Evolutionary conservation across 345 rosid species (phyloP).

Genomic region (Leavenworthia alabamica): DNA sequence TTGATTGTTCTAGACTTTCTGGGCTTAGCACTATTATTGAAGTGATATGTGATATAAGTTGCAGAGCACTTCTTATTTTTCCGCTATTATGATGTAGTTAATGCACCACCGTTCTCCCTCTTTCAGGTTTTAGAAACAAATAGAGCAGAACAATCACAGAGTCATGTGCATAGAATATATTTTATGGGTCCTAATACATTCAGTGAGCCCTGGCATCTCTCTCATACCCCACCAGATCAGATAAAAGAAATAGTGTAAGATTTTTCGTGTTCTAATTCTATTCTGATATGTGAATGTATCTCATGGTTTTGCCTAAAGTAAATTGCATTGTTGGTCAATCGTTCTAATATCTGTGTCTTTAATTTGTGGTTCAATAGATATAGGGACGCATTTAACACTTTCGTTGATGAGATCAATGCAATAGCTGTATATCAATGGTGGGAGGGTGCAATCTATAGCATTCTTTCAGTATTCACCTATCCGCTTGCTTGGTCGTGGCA

Average conservation of each 20-base stretch:
- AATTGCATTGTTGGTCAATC: neutral
- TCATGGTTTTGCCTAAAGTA: slow-evolving; percentile 3
- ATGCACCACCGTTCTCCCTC: slow-evolving; percentile 11
- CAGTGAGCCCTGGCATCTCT: slow-evolving; percentile 93
- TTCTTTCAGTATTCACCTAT: slow-evolving; percentile 64
- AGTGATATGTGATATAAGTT: neutral
- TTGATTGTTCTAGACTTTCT: neutral
- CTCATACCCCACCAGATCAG: slow-evolving; percentile 84
- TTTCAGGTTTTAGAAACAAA: slow-evolving; percentile 90
- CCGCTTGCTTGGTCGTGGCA: slow-evolving; percentile 99
- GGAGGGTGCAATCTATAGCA: slow-evolving; percentile 88
- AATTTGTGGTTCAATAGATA: slow-evolving; percentile 44
- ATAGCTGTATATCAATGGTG: slow-evolving; percentile 96
- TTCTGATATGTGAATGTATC: slow-evolving; percentile 14
- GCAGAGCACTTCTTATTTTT: neutral
- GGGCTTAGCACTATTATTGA: neutral
- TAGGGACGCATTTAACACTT: slow-evolving; percentile 79
- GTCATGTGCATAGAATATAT: slow-evolving; percentile 93
- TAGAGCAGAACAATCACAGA: slow-evolving; percentile 88
- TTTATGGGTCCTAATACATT: slow-evolving; percentile 94
- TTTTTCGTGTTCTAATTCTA: neutral
- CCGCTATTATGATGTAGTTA: neutral
- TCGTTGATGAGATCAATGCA: slow-evolving; percentile 90
- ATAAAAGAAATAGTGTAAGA: slow-evolving; percentile 91
- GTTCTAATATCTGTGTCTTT: neutral